Evolutionary conservation across 1,284 basidiomycete genomes (phyloP).

Genomic region (Ganoderma leucocontextum): DNA sequence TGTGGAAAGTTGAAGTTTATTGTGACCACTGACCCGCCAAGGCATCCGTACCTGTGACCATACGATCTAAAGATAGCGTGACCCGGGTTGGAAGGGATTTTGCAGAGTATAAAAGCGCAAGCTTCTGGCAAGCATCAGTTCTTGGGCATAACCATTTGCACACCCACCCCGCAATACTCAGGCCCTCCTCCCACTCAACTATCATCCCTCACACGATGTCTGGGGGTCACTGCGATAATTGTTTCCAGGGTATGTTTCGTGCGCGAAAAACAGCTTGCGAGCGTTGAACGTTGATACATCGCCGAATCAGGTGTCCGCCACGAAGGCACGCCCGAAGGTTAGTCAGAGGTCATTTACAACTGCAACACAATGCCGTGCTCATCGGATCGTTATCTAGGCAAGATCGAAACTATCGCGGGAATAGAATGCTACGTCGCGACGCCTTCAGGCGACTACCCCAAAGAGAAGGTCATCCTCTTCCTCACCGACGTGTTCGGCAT

Average conservation of each 20-base stretch:
- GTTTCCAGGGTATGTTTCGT: constrained; percentile 50
- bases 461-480: constrained; percentile 65
- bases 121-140: not conserved
- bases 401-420: constrained; percentile 54
- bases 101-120: not conserved
- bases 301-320: constrained; percentile 56
- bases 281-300: not conserved
- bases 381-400: constrained; percentile 42
- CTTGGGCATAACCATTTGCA: not conserved
- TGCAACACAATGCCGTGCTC: not conserved
- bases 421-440: constrained; percentile 61
- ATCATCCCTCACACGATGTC: not conserved
- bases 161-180: not conserved
- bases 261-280: not conserved
- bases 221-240: constrained; percentile 58
- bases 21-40: too few species aligned
- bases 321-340: constrained; percentile 61
- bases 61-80: not conserved
- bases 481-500: constrained; percentile 74
- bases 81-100: not conserved
- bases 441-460: constrained; percentile 55
- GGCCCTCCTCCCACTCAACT: not conserved
- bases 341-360: constrained; percentile 3
- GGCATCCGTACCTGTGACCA: not conserved
- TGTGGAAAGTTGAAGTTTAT: not conserved